Conservation (phyloP, 1,284 basidiomycete genomes). For the Apiotrichum mycotoxinovorans region DNA sequence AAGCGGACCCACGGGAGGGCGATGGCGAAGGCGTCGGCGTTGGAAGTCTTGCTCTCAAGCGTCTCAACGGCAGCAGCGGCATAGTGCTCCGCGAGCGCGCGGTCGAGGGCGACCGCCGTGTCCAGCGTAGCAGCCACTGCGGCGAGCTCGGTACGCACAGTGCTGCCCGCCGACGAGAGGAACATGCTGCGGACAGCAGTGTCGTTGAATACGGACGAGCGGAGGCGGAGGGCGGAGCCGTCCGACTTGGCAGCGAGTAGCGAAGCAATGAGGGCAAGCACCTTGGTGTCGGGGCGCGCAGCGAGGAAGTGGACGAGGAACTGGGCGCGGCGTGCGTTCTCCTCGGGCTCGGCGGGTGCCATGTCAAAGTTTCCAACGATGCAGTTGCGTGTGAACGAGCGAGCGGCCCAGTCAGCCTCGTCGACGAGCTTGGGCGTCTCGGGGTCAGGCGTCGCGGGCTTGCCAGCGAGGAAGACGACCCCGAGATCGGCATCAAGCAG, state of each 20-base stretch:
- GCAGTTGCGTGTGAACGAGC: constrained; percentile 13
- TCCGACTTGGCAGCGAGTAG: neutral
- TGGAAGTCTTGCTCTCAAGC: constrained; percentile 22
- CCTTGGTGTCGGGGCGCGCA: neutral
- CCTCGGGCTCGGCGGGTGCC: constrained; percentile 5
- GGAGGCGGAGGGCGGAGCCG: constrained; percentile 6
- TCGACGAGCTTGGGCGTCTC: constrained; percentile 18
- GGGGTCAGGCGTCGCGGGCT: constrained; percentile 1
- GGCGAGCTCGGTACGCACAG: constrained; percentile 1
- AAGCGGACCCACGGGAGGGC: constrained; percentile 35
- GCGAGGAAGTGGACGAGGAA: constrained; percentile 26
- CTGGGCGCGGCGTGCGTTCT: constrained; percentile 17
- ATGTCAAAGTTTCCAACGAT: constrained; percentile 6
- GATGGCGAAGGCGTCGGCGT: constrained; percentile 13
- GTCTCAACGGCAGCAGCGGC: constrained; percentile 20
- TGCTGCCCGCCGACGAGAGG: constrained; percentile 12
- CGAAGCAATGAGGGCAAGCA: constrained; percentile 4
- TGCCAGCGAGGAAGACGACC: constrained; percentile 13
- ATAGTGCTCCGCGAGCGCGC: constrained; percentile 26
- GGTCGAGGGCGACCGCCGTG: constrained; percentile 12
- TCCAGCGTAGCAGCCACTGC: constrained; percentile 1
- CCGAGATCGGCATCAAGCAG: constrained; percentile 62
- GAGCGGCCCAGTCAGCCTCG: constrained; percentile 15
- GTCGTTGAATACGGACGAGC: constrained; percentile 21
- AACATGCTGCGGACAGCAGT: constrained; percentile 13